phyloP scores from a whole-genome alignment of 495 filamentous ascomycete genomes.

The Xylaria intraflava region DNA sequence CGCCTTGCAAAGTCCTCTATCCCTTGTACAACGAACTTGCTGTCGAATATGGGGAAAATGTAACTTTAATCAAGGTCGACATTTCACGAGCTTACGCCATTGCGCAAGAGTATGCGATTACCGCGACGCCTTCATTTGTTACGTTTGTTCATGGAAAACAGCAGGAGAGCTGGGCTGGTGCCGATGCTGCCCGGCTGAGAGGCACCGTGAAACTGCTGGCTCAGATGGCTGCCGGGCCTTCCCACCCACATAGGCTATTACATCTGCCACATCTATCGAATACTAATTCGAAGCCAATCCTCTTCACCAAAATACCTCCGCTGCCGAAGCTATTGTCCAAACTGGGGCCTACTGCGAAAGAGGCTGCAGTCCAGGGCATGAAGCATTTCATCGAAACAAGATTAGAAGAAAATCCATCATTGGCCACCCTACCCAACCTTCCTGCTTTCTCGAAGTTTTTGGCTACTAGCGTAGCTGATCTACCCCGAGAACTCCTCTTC shows the following conservation, averaged over 20 bases:
- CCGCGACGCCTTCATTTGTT: conserved; percentile 83
- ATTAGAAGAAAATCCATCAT: conserved; percentile 45
- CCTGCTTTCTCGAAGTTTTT: conserved; percentile 49
- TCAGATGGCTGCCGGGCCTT: conserved; percentile 62
- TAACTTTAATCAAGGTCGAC: conserved; percentile 79
- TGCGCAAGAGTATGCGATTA: conserved; percentile 57
- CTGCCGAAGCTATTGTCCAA: conserved; percentile 78
- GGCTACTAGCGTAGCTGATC: conserved; percentile 38
- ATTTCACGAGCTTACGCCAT: conserved; percentile 61
- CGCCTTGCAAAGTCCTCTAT: conserved; percentile 78
- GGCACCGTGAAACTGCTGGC: conserved; percentile 68
- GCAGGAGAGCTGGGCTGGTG: conserved; percentile 74
- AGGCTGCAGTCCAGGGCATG: conserved; percentile 50
- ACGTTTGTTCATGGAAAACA: conserved; percentile 74
- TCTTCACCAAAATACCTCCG: conserved; percentile 74
- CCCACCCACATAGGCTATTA: conserved; percentile 67
- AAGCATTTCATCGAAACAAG: conserved; percentile 59
- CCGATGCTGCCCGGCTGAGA: conserved; percentile 58
- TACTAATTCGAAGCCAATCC: conserved; percentile 55
- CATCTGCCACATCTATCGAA: conserved; percentile 62
- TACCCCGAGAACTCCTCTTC: conserved; percentile 58
- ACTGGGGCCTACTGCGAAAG: conserved; percentile 49
- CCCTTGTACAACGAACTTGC: conserved; percentile 79
- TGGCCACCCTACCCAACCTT: conserved; percentile 57
- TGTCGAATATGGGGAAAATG: conserved; percentile 60